Conservation (phyloP, 345 rosid species). For the Hirschfeldia incana region DNA sequence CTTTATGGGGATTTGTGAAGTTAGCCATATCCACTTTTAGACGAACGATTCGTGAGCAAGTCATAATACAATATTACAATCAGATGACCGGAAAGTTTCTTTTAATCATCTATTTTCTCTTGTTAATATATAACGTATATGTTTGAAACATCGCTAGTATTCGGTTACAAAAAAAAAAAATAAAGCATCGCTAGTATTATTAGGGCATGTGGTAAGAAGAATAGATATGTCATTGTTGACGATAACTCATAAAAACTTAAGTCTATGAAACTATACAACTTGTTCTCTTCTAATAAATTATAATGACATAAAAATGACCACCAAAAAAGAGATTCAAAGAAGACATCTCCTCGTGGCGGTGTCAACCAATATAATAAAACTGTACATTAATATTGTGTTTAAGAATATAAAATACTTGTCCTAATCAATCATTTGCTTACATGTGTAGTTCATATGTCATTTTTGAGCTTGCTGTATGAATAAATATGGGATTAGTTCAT, state of each 20-base stretch:
- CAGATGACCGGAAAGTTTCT: not conserved
- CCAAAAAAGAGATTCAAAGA: not conserved
- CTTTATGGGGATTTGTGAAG: slow-evolving; percentile 33
- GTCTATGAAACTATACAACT: slow-evolving; percentile 8
- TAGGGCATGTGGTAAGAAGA: slow-evolving; percentile 1
- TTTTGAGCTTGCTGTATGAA: slow-evolving; percentile 20
- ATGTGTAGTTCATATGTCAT: slow-evolving; percentile 33
- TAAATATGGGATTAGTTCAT: not conserved
- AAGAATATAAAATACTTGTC: not conserved
- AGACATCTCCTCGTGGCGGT: not conserved
- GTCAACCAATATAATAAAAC: slow-evolving; percentile 7
- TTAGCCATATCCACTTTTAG: slow-evolving; percentile 20
- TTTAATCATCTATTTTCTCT: not conserved
- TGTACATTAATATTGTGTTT: not conserved
- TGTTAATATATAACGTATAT: not conserved
- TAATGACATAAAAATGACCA: not conserved
- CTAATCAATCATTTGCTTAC: slow-evolving; percentile 18
- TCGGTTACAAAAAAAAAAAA: no score
- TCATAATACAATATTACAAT: not conserved
- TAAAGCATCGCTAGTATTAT: not conserved
- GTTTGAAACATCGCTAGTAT: not conserved
- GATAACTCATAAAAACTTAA: slow-evolving; percentile 6
- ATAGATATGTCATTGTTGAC: not conserved
- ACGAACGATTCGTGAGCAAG: slow-evolving; percentile 10
- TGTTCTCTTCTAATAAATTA: not conserved